Base-by-base conservation (phyloP, 352 stramenopile species). In the Phytophthora sp. region DNA sequence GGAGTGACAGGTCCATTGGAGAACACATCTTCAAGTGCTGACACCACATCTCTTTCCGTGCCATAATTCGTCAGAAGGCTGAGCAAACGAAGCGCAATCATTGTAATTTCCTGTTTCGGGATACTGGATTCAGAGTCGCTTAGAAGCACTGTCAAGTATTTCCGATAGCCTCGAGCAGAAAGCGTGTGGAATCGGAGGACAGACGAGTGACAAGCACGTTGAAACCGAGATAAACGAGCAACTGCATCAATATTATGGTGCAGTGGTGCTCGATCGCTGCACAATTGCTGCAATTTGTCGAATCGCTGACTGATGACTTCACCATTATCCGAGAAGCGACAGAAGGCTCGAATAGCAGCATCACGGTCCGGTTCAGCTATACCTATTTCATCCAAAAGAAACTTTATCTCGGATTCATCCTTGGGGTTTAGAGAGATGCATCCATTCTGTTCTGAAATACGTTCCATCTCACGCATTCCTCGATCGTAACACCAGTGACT, bases 401-500 rank as follows among this genome's bases (percentile, higher is more conserved):
- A 44, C n/a, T 56, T 66, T 7, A 94, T 58, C 11, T 72, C 21
- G 12, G 54, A 24, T 57, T 90, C 71, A 20, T 92, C 83, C 5
- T 57, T 64, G 24, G 63, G n/a, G 1, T 74, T 60, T 35, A 94
- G 50, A 16, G 84, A 72, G 15, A 90, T 65, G 27, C 79, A 75
- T 42, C 85, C 85, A 59, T 80, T 77, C 27, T 88, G 79, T 4
- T 59, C 63, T 4, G 53, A 47, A 44, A 94, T 68, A 5, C 52
- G 63, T 29, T 81, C 79, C 4, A 91, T 63, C 42, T 73, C 67
- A 7, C 56, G 57, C 30, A 76, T 82, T 12, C 77, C 80, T 31
- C 74, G 77, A 31, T 80, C 63, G 38, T 94, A 91, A 29, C 77
- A 90, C 86, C 86, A 94, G 52, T 91, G 71, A 58, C 82, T 82